Evolutionary conservation across 2,329 filamentous ascomycete species (phyloP).

Genomic region (Hypoxylon rubiginosum): DNA sequence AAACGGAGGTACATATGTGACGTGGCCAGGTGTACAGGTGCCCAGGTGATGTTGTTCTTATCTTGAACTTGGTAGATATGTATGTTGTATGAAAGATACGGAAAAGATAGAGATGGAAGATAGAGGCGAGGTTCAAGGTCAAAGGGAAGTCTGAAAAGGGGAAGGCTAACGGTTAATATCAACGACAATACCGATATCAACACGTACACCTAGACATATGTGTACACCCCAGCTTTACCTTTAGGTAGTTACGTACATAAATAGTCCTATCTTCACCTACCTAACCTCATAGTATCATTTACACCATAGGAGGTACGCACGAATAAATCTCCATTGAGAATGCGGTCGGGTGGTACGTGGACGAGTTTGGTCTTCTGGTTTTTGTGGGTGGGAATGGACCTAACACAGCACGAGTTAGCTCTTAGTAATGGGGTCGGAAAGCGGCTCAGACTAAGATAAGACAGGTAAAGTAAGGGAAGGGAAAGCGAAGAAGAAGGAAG

Average conservation of each 20-base stretch:
- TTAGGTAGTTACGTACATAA: not conserved
- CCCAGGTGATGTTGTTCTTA: slow-evolving; percentile 28
- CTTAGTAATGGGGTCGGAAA: slow-evolving; percentile 39
- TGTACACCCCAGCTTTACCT: not conserved
- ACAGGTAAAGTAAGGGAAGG: slow-evolving; percentile 31
- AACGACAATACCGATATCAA: not conserved
- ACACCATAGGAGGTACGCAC: not conserved
- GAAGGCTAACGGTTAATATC: slow-evolving; percentile 34
- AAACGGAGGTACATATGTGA: slow-evolving; percentile 11
- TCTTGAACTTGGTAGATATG: slow-evolving; percentile 25
- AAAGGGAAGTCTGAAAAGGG: slow-evolving; percentile 27
- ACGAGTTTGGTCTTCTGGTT: slow-evolving; percentile 3
- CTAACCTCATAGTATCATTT: not conserved
- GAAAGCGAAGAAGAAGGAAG: slow-evolving; percentile 11
- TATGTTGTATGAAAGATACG: slow-evolving; percentile 13
- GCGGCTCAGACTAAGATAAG: slow-evolving; percentile 33
- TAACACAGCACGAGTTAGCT: slow-evolving; percentile 34
- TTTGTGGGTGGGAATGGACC: slow-evolving; percentile 18
- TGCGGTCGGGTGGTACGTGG: slow-evolving; percentile 22
- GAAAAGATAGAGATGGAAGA: slow-evolving; percentile 1
- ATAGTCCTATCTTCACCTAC: not conserved
- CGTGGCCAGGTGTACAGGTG: not conserved
- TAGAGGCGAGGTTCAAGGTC: slow-evolving; percentile 25
- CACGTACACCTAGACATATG: slow-evolving; percentile 4
- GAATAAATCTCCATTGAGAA: slow-evolving; percentile 31